Evolutionary conservation across 192 early-diverging fungal species (phyloP), one percentile per base, ranked within the genome.

Genomic region (Dissophora ornata): DNA sequence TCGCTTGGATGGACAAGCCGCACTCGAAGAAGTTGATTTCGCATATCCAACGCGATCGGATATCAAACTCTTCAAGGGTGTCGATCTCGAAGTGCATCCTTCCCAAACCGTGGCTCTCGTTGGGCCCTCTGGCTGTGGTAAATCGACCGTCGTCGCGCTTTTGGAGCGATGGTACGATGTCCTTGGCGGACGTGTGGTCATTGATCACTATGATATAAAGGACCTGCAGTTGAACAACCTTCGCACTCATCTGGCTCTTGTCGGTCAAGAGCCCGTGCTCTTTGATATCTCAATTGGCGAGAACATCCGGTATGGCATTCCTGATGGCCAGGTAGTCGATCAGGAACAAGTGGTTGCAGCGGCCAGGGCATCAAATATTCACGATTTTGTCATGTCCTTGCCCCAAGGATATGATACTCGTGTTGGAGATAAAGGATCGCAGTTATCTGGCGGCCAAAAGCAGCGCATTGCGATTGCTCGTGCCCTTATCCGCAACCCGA

Each of bases 101-200:
- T 91, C 91, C 21, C 73, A 84, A 63, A 93, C 90, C 21, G 87
- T 93, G 33, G 93, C 93, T 12, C 74, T 95, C 19, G 93, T 95
- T 9, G 93, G 93, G 2, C 75, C 85, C 28, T 92, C 91, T 16
- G 93, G 93, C 3, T 87, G 83, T 56, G 80, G 83, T 58, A 93
- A 93, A 69, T 85, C 82, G 11, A 91, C 91, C 12, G 81, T 87
- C 10, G 86, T 93, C 67, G 84, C 81, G 9, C 48, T 91, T 48
- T 49, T 86, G 22, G 86, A 90, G 63, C 80, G 87, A 26, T 84
- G 87, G 49, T 90, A 90, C 50, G 83, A 88, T 34, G 80, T 68
- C 19, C 51, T 52, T 18, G 69, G 60, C 36, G 88, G 89, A 24
- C 52, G 56, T 1, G 71, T 84, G 22, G 40, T 48, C 7, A 67